Evolutionary conservation across 2,329 filamentous ascomycete genomes (phyloP).

Genomic region (Macroventuria anomochaeta): DNA sequence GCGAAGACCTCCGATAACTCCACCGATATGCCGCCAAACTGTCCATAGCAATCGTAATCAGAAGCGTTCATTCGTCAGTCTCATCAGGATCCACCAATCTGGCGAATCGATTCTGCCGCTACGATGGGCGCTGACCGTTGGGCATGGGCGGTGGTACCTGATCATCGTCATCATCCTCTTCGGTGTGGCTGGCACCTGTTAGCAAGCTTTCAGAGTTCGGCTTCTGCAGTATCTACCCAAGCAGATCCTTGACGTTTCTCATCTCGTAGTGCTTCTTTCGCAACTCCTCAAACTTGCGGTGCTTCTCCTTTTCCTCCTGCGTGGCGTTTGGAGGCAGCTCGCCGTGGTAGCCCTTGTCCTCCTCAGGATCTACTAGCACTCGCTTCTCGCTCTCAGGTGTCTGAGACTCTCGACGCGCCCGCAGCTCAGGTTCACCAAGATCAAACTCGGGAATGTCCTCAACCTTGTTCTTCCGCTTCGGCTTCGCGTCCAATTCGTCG

Average conservation of each 20-base stretch:
- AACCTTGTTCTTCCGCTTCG: conserved; percentile 56
- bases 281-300: conserved; percentile 86
- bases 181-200: conserved; percentile 28
- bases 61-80: conserved; percentile 6
- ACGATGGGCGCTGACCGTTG: conserved; percentile 30
- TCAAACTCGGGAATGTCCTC: conserved; percentile 92
- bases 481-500: conserved; percentile 67
- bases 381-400: conserved; percentile 68
- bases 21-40: conserved; percentile 17
- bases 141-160: conserved; percentile 23
- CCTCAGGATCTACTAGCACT: conserved; percentile 74
- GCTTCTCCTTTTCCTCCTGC: conserved; percentile 84
- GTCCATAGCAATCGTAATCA: conserved; percentile 1
- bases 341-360: conserved; percentile 60
- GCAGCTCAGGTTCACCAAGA: conserved; percentile 84
- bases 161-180: conserved; percentile 36
- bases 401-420: conserved; percentile 41
- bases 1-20: conserved; percentile 7
- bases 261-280: conserved; percentile 99
- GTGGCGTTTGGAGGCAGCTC: conserved; percentile 62
- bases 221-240: conserved; percentile 65
- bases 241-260: conserved; percentile 86
- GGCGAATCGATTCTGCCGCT: not conserved
- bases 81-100: not conserved
- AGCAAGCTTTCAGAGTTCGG: not conserved